Evolutionary conservation across 371 early-diverging fungal genomes (phyloP), one percentile per base, ranked within the genome.

Genomic region (Nematocida ironsii): DNA sequence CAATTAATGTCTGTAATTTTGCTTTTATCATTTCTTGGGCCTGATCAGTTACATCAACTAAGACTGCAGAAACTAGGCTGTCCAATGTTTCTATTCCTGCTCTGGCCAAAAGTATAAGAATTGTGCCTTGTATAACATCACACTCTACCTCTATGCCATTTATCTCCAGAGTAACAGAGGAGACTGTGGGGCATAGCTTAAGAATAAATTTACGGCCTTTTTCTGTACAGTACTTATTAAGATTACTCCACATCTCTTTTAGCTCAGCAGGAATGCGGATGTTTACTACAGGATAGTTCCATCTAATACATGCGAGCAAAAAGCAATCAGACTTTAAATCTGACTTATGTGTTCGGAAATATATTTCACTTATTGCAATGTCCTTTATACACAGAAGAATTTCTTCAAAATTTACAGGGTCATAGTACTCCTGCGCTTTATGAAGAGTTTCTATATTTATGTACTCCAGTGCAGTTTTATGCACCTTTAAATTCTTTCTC

Each of bases 151-250:
- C 67, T 33, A 23, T 70, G 1, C 44, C 57, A 39, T 62, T 54
- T 60, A 78, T 4, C 57, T 69, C 60, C 42, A 78, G 45, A 45
- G 54, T 47, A 7, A 71, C 47, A 5, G 47, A 39, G 20, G 80
- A 78, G 0, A 78, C 80, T 27, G 57, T 70, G 1, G 80, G 80
- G 69, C 80, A 78, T 0, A 78, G 20, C 5, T 5, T 18, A 27
- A 78, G 62, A 5, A 42, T 73, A 52, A 44, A 78, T 39, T 68
- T 78, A 27, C 69, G 11, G 27, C 80, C 80, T 47, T 78, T 78
- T 40, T 70, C 60, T 20, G 16, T 45, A 50, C 80, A 78, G 69
- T 78, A 78, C 57, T 47, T 33, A 4, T 60, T 70, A 11, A 78
- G 55, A 7, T 16, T n/a, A 4, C 58, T 39, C 80, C 80, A 78